Percentiles rank a stretch among this genome's conserved stretches.
Conservation (phyloP, 441 rosid genomes). For the Erodium trifolium region DNA sequence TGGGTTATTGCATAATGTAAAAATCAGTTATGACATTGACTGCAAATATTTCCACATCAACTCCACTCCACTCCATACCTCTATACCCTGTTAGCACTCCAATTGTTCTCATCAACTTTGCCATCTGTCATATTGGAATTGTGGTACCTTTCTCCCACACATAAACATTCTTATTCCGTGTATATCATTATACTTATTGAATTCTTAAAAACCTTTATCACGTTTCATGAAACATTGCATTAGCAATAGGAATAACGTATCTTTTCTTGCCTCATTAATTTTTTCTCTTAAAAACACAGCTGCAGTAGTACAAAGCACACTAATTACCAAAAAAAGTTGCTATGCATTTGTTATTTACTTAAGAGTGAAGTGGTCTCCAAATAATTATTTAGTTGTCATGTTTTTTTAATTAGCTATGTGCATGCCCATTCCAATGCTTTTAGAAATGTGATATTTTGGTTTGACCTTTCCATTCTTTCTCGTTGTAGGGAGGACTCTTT, state of each 20-base stretch:
- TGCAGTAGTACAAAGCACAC: neutral
- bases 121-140: neutral
- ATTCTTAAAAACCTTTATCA: neutral
- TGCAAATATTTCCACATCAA: neutral
- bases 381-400: neutral
- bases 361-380: neutral
- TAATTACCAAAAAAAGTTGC: neutral
- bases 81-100: neutral
- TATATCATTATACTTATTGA: neutral
- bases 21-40: no score
- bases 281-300: neutral
- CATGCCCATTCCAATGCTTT: neutral
- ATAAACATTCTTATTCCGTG: neutral
- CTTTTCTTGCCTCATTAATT: neutral
- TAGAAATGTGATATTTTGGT: neutral
- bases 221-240: neutral
- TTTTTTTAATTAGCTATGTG: neutral
- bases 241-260: neutral
- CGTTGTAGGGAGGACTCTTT: constrained; percentile 80
- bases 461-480: constrained; percentile 7
- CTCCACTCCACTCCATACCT: neutral
- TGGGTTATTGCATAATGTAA: no score
- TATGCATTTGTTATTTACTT: neutral
- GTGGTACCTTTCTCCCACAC: neutral
- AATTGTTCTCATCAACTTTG: neutral